Percentiles rank a stretch among this genome's conserved stretches.
These are phyloP conservation scores for Globisporangium middletonii DNA, from an alignment of 352 stramenopile species.

Conservation along the genomic window DNA sequence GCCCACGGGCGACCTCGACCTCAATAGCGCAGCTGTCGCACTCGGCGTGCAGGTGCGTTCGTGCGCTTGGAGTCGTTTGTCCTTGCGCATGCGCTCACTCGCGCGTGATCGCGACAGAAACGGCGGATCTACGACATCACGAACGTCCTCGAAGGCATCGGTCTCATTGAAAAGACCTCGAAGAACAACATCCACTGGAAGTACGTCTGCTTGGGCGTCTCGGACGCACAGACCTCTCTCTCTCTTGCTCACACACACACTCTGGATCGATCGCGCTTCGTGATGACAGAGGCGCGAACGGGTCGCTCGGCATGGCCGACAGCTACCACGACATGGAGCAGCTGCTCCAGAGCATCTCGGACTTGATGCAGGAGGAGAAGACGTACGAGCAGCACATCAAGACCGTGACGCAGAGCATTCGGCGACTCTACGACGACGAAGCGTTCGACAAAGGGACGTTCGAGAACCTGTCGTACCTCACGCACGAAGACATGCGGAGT, in stretches of 20 bases:
- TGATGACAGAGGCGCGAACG: slow-evolving; percentile 41
- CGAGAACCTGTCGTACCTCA: slow-evolving; percentile 82
- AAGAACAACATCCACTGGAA: slow-evolving; percentile 99
- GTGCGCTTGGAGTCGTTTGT: no score
- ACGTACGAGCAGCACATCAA: slow-evolving; percentile 85
- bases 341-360: slow-evolving; percentile 66
- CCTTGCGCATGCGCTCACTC: neutral
- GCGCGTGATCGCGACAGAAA: slow-evolving; percentile 54
- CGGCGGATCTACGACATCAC: slow-evolving; percentile 99
- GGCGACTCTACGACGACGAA: slow-evolving; percentile 79
- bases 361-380: slow-evolving; percentile 77
- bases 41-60: slow-evolving; percentile 66
- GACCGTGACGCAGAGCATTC: slow-evolving; percentile 74
- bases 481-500: slow-evolving; percentile 84
- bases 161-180: slow-evolving; percentile 95
- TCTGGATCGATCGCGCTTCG: neutral
- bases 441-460: slow-evolving; percentile 68
- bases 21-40: slow-evolving; percentile 90
- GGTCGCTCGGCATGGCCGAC: slow-evolving; percentile 34
- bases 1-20: slow-evolving; percentile 88
- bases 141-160: slow-evolving; percentile 97
- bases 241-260: neutral
- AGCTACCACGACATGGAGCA: slow-evolving; percentile 65
- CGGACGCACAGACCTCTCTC: neutral
- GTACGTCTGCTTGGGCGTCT: slow-evolving; percentile 25